Percentiles rank a stretch among this genome's conserved stretches.
These are phyloP conservation scores for Oryza brachyantha DNA, from an alignment of 176 grass and related monocot species.

Conservation along the genomic window DNA sequence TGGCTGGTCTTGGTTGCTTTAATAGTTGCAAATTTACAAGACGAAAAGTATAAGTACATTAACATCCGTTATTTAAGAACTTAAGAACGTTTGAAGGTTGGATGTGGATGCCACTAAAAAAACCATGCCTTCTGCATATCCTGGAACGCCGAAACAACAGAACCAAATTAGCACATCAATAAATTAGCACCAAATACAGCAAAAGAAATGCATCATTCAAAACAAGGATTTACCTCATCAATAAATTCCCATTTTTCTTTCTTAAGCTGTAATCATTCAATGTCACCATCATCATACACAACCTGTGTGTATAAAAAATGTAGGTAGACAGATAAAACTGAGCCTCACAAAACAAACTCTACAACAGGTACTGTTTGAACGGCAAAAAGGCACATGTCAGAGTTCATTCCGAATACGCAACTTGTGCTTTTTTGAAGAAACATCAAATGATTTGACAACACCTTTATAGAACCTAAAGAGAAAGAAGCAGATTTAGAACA, in stretches of 20 bases:
- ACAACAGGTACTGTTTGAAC: not conserved
- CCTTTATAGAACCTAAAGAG: slow-evolving; percentile 75
- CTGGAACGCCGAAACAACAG: too few species aligned
- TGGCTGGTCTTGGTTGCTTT: too few species aligned
- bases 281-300: slow-evolving; percentile 79
- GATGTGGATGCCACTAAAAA: too few species aligned
- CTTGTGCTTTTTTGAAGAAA: slow-evolving; percentile 59
- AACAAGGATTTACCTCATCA: slow-evolving; percentile 47
- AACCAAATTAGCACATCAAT: too few species aligned
- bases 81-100: too few species aligned
- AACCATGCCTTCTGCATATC: too few species aligned
- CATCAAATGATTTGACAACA: slow-evolving; percentile 41
- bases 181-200: too few species aligned
- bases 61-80: too few species aligned
- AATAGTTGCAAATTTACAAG: too few species aligned
- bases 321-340: not conserved
- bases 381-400: not conserved
- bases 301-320: slow-evolving; percentile 40
- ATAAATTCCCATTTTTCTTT: slow-evolving; percentile 67
- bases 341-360: not conserved
- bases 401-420: slow-evolving; percentile 20
- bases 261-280: slow-evolving; percentile 52
- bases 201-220: too few species aligned
- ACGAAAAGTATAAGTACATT: too few species aligned
- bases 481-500: slow-evolving; percentile 33